Percentiles rank a stretch among this genome's conserved stretches.
phyloP scores from a whole-genome alignment of 805 yeast species.

The Candida maltosa region DNA sequence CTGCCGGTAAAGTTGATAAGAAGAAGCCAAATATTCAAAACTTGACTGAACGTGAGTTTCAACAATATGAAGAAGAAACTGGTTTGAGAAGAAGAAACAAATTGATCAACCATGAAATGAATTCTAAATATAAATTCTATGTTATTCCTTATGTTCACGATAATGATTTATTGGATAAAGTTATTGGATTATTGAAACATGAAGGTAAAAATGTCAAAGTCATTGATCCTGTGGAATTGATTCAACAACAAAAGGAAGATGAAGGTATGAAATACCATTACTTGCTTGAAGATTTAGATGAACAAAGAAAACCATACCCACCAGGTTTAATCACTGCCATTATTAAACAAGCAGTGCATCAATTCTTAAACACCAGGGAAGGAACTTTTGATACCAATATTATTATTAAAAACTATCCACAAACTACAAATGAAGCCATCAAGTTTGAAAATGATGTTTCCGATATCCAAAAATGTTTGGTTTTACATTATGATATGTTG shows the following conservation, averaged over 20 bases:
- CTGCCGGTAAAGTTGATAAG: constrained; percentile 26
- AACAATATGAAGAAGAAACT: constrained; percentile 43
- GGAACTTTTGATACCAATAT: constrained; percentile 44
- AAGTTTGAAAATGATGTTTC: constrained; percentile 71
- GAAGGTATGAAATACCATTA: constrained; percentile 47
- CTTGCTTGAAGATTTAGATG: constrained; percentile 45
- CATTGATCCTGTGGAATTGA: constrained; percentile 50
- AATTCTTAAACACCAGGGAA: constrained; percentile 31
- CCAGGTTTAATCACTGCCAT: constrained; percentile 51
- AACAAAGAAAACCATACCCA: constrained; percentile 26
- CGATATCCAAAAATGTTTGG: constrained; percentile 40
- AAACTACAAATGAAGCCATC: constrained; percentile 60
- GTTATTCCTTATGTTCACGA: constrained; percentile 32
- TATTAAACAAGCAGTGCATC: constrained; percentile 34
- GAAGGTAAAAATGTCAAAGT: constrained; percentile 27
- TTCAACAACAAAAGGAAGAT: constrained; percentile 43
- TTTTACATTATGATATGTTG: constrained; percentile 27
- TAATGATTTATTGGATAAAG: constrained; percentile 14
- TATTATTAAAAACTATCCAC: constrained; percentile 58
- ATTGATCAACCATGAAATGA: constrained; percentile 33
- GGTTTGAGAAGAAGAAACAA: constrained; percentile 51
- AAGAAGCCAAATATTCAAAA: constrained; percentile 36
- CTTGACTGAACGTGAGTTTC: constrained; percentile 45
- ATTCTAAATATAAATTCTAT: constrained; percentile 40
- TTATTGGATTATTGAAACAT: constrained; percentile 15